A percentile compares a stretch with the other conserved stretches of the same genome.
These are phyloP conservation scores for Astrephomene gubernaculifera DNA, from an alignment of 139 green algal genomes.

Conservation along the genomic window DNA sequence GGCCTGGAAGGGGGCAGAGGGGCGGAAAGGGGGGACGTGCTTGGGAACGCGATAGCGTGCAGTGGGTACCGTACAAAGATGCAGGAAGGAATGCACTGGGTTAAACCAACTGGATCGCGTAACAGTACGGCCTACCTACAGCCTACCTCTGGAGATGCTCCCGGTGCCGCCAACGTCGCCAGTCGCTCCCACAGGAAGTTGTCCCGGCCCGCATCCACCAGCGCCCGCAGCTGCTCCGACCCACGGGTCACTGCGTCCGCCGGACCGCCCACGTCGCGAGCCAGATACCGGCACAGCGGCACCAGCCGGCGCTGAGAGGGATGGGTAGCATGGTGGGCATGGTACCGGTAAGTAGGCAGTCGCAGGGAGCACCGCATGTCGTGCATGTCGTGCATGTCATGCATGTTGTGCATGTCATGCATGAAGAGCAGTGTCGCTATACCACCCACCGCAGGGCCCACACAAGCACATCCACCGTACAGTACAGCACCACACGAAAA, in stretches of 20 bases:
- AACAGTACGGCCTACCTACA: neutral
- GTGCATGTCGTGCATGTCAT: too few species aligned
- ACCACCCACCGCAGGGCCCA: too few species aligned
- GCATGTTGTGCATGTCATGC: too few species aligned
- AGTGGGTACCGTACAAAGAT: too few species aligned
- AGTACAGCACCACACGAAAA: too few species aligned
- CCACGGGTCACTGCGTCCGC: neutral
- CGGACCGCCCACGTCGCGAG: neutral
- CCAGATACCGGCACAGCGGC: neutral
- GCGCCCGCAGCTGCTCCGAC: conserved; percentile 66
- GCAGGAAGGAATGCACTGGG: too few species aligned
- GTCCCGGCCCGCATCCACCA: conserved; percentile 68
- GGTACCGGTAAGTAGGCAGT: too few species aligned
- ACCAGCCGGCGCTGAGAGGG: neutral
- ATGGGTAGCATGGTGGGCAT: neutral
- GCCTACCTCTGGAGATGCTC: conserved; percentile 38
- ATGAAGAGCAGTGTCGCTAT: too few species aligned
- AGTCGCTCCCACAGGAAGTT: conserved; percentile 77
- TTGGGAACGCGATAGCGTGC: too few species aligned
- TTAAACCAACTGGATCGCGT: too few species aligned
- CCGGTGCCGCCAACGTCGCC: conserved; percentile 44
- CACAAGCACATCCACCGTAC: too few species aligned
- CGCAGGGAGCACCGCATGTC: too few species aligned
- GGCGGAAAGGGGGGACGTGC: neutral
- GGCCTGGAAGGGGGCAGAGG: neutral